Base-by-base conservation (phyloP, 2,329 filamentous ascomycete genomes). In the Trichoderma pleuroti region DNA sequence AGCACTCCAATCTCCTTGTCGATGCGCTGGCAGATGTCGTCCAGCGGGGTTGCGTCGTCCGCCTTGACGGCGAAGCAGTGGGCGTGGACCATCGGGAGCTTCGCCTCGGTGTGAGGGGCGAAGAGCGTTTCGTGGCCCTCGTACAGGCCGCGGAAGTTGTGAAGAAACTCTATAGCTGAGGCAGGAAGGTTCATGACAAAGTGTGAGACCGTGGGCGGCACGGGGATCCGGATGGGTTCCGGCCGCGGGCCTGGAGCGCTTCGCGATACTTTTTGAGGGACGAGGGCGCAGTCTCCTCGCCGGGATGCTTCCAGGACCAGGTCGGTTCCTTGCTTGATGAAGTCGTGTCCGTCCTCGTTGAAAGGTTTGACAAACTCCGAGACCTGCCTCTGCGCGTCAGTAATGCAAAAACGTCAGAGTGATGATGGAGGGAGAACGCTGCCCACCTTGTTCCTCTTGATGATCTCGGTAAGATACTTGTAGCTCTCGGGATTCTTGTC, bases 141-240 rank as follows among this genome's bases (percentile, higher is more conserved):
- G 78, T 98, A 98, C 18, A 97, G 81, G 5, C 96, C 95, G 24
- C 90, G 88, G 75, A 77, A 83, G 75, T 82, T 81, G 69, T 85
- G 84, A 26, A 98, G 86, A 79, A 99, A 99, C 71, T 92, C 90
- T 72, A 96, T 91, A 1, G 96, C 95, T 1, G 90, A 92, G 1
- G 94, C 96, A 0, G 96, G 96, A 18, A 99, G 90, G 81, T 99
- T 99, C 93, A 99, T 98, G 74, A 98, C 92, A 80, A 94, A 99
- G 83, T 98, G 96, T n/a, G 90, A 87, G 78, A 98, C 93, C 46
- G 91, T 90, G 3, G 86, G 86, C 3, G 95, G 95, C 59, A 94
- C 85, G 12, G 84, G 82, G 32, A 89, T 78, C 72, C 76, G 81
- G 73, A 76, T 75, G 28, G 80, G 79, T 67, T 79, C 76, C 5